Base-by-base conservation (phyloP, 2,329 filamentous ascomycete genomes). In the Huntiella abstrusa region DNA sequence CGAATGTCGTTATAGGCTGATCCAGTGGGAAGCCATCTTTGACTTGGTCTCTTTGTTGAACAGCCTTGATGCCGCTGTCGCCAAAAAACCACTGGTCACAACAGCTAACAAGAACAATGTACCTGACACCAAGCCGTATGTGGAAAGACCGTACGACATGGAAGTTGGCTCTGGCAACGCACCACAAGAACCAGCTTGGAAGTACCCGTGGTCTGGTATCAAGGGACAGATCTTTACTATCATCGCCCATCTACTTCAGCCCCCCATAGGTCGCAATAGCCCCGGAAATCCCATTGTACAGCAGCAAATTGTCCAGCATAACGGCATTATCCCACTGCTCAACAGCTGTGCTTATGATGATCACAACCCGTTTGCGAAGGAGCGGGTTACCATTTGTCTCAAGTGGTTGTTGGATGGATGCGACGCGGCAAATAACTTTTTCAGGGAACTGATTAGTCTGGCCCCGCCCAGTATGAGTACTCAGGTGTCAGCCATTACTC, bases 181-280 rank as follows among this genome's bases (percentile, higher is more conserved):
- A 2, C 63, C 82, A 64, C 62, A 92, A 48, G 74, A 79, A 35
- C 68, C 70, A 1, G 73, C 75, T 0, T 67, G 77, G 58, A 73
- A 74, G 54, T 80, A 76, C 55, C 68, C 75, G 0, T 80, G 75
- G 75, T 63, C 70, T 1, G 73, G 91, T 47, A 79, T 95, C 55
- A 96, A 96, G 64, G 91, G 86, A 42, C 77, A 94, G 49, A 86
- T 92, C 37, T 81, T 96, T 10, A 79, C 91, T 43, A 91, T 95
- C 33, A 73, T 96, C 8, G 87, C 84, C 0, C 85, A 82, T 0
- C 73, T 96, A 0, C 77, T 95, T 3, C 92, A 91, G 69, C 91
- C 91, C 42, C n/a, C 82, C 1, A 65, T 67, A 0, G 68, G 73
- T 4, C 67, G 70, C 47, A 70, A 65, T 50, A 71, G 71, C 15